phyloP scores from a whole-genome alignment of 2,329 filamentous ascomycete genomes.

The Esteya vermicola region DNA sequence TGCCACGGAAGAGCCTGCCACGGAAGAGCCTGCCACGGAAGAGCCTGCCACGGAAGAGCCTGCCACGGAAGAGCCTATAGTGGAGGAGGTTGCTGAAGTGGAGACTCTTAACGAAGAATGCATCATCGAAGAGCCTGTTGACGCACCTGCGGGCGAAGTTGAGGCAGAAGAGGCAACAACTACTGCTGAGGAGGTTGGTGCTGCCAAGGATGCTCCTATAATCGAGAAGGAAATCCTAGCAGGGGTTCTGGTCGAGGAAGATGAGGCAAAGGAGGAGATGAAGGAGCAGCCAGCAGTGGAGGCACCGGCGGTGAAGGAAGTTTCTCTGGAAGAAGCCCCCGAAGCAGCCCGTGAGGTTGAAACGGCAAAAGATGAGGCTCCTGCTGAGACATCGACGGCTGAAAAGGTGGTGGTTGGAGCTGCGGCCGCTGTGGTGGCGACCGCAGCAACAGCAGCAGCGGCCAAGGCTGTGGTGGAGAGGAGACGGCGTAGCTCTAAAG shows the following conservation, averaged over 20 bases:
- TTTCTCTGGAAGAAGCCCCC: background rate
- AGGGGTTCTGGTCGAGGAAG: too few relatives aligned
- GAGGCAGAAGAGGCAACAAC: too few relatives aligned
- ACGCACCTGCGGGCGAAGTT: background rate
- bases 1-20: background rate
- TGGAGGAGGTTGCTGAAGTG: background rate
- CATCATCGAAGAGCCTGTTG: background rate
- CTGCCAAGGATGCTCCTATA: too few relatives aligned
- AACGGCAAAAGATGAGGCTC: background rate
- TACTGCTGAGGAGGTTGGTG: too few relatives aligned
- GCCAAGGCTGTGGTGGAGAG: background rate
- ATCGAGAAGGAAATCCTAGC: too few relatives aligned
- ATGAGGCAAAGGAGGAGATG: background rate
- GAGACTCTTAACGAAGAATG: background rate
- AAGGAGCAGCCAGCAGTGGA: background rate
- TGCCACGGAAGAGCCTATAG: background rate
- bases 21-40: background rate
- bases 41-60: background rate
- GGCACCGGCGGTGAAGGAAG: too few relatives aligned
- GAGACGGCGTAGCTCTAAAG: constrained; percentile 3
- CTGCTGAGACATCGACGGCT: background rate
- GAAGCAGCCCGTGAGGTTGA: background rate
- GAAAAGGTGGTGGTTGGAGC: background rate
- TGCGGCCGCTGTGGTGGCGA: background rate
- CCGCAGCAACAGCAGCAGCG: background rate